These are phyloP conservation scores for Chytriomyces hyalinus DNA, from an alignment of 192 early-diverging fungal genomes.

Conservation along the genomic window DNA sequence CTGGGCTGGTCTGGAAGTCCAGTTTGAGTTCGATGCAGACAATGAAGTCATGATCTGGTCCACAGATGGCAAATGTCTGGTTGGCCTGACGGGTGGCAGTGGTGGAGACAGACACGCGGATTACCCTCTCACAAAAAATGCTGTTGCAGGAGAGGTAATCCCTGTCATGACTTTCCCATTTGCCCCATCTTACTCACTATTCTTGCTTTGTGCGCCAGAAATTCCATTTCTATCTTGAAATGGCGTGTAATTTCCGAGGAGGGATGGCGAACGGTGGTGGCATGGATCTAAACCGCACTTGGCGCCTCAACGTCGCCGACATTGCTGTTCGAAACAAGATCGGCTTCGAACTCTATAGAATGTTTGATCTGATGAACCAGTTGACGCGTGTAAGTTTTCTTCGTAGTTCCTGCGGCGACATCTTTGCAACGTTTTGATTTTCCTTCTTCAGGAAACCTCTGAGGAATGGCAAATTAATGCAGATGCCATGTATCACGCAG, in stretches of 20 bases:
- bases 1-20: constrained; percentile 78
- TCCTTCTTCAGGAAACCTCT: constrained; percentile 59
- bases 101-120: constrained; percentile 64
- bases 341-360: constrained; percentile 74
- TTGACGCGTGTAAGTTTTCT: constrained; percentile 58
- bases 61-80: constrained; percentile 75
- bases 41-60: constrained; percentile 95
- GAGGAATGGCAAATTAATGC: constrained; percentile 69
- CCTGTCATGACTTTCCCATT: not conserved
- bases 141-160: constrained; percentile 43
- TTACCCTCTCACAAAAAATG: constrained; percentile 54
- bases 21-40: constrained; percentile 83
- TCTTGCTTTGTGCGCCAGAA: constrained; percentile 14
- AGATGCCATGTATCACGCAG: constrained; percentile 83
- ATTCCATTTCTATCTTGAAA: constrained; percentile 82
- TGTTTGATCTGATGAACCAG: constrained; percentile 77
- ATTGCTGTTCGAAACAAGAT: constrained; percentile 73
- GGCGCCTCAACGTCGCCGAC: constrained; percentile 64
- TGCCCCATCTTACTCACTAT: not conserved
- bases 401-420: not conserved
- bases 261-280: constrained; percentile 75
- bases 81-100: constrained; percentile 85
- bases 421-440: not conserved
- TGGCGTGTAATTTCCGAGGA: constrained; percentile 93
- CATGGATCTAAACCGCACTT: constrained; percentile 66